phyloP scores from a whole-genome alignment of 768 basidiomycete species.

The Hortiboletus flavorubellus region DNA sequence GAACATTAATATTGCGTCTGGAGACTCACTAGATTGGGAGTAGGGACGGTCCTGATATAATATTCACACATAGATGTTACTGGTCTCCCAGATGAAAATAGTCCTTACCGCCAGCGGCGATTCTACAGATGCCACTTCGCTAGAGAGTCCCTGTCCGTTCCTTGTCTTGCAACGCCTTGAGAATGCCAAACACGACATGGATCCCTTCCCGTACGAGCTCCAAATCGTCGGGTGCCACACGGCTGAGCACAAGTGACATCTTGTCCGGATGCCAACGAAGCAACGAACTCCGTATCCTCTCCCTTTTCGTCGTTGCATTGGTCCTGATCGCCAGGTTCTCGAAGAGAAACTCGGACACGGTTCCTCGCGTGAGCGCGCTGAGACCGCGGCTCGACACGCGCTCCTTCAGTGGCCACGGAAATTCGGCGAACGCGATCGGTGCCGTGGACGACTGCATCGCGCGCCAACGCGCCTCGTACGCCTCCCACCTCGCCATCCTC shows the following conservation, averaged over 20 bases:
- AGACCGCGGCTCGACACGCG: slow-evolving; percentile 19
- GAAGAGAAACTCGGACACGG: slow-evolving; percentile 51
- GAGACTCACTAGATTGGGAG: too few relatives aligned
- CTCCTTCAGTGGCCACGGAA: slow-evolving; percentile 59
- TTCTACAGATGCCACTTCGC: background rate
- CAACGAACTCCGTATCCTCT: slow-evolving; percentile 55
- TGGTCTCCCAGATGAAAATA: background rate
- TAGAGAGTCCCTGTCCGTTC: slow-evolving; percentile 24
- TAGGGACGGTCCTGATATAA: too few relatives aligned
- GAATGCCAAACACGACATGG: slow-evolving; percentile 37
- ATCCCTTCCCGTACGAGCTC: slow-evolving; percentile 46
- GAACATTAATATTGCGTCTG: too few relatives aligned
- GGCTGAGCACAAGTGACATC: slow-evolving; percentile 41
- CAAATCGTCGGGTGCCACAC: slow-evolving; percentile 43
- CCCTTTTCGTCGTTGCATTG: slow-evolving; percentile 42
- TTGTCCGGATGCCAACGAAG: slow-evolving; percentile 73
- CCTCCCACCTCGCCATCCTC: slow-evolving; percentile 44
- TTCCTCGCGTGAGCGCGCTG: slow-evolving; percentile 35
- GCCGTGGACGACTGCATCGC: slow-evolving; percentile 31
- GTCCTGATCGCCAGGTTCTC: slow-evolving; percentile 42
- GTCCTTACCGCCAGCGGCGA: slow-evolving; percentile 11
- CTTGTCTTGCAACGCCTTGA: slow-evolving; percentile 33
- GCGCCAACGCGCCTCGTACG: slow-evolving; percentile 53
- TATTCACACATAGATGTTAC: background rate
- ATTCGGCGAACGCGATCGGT: slow-evolving; percentile 43